Base-by-base conservation (phyloP, 805 yeast genomes). In the Pichia membranifaciens region DNA sequence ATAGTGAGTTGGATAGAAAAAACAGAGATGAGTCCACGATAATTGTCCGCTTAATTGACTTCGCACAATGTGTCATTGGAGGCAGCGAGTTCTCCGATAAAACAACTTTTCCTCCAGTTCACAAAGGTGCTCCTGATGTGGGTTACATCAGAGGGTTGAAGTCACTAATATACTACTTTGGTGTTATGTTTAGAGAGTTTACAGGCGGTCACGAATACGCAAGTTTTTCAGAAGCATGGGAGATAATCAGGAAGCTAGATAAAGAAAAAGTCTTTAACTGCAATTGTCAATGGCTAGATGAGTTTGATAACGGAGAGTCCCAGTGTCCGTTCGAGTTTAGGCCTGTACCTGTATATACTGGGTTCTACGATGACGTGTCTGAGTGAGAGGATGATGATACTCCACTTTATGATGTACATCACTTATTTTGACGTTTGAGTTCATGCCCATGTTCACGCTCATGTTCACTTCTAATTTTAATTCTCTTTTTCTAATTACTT, bases 1-100 rank as follows among this genome's bases (percentile, higher is more conserved):
- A 93, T 60, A 95, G 89, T 12, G 71, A 66, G 3, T 58, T 47
- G 2, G 60, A 57, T 33, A 47, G 41, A 10, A 43, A 50, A 8
- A 41, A 46, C 5, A 21, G 25, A 8, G 38, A 39, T 17, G 52
- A 51, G 10, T 54, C 61, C 4, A 58, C 66, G 2, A 29, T 66
- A 16, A 58, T 66, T 51, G 79, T 89, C n/a, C 79, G 89, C 52
- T 75, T 95, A 47, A 93, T 93, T 55, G 99, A 93, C 67, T 93
- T 93, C 73, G 98, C 98, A 1, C 96, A 90, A 61, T 85, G 95
- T 58, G 83, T 88, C 15, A 84, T 88, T 29, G 79, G 79, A 3
- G 82, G 78, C 38, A 78, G 76, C 49, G 68, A 71, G 36, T 58
- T 70, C 16, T 66, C 72, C 0, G 62, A 62, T 15, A 57, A 64